Base-by-base conservation (phyloP, 2,329 filamentous ascomycete genomes). In the Penicillium sumatraense region DNA sequence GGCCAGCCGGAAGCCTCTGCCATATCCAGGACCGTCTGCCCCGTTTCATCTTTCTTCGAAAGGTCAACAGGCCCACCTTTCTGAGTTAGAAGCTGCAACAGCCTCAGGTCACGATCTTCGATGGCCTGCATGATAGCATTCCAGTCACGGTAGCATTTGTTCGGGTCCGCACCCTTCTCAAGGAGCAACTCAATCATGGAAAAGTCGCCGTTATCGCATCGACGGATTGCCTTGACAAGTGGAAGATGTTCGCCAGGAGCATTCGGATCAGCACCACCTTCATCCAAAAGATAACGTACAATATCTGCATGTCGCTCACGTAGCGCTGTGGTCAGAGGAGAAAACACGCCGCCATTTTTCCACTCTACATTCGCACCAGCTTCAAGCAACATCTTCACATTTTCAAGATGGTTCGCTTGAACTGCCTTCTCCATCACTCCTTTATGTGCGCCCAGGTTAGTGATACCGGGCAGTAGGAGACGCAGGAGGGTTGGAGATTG, bases 281-380 rank as follows among this genome's bases (percentile, higher is more conserved):
- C 81, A 46, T 83, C 79, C 54, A 89, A 76, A 9, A 89, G 79
- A 73, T 79, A 89, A 3, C 70, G 70, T 36, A 88, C 84, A 53
- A 89, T 88, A 0, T 83, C 81, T 41, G 80, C 83, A 61, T 80
- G 80, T 23, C 83, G 77, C 70, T 89, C 87, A 11, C 86, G 84
- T 53, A 89, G 84, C 8, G 86, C 85, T 0, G 85, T 87, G 0
- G 86, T 89, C 3, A 89, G 79, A 0, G 86, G 85, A 0, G 85
- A 88, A 75, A 90, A 90, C 46, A 89, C 87, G 50, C 88, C 88
- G 18, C 86, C 87, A 66, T 88, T 89, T 73, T 86, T 87, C 73
- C 89, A 88, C 69, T 89, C 87, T 51, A 89, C 85, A 36, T 81
- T 86, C 16, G 89, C 83, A 13, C 87, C 87, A 0, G 86, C 85